A percentile compares a stretch with the other conserved stretches of the same genome.
phyloP scores from a whole-genome alignment of 2,329 filamentous ascomycete genomes.

The Westerdykella aurantiaca region DNA sequence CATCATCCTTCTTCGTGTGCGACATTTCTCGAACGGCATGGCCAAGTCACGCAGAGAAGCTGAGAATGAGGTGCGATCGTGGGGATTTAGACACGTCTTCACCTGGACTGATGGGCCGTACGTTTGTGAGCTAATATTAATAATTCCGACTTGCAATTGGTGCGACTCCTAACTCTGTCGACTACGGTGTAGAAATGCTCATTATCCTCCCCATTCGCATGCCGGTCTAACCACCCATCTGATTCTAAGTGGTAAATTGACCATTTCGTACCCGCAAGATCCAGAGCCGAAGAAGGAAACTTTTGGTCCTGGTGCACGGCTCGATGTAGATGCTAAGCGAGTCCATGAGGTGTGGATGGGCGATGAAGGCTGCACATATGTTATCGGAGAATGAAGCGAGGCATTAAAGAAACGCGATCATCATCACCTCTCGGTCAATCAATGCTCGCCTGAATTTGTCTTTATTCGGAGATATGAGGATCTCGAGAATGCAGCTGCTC shows the following conservation, averaged over 20 bases:
- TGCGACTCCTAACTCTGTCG: slow-evolving; percentile 7
- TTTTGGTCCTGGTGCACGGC: slow-evolving; percentile 54
- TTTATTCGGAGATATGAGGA: too few relatives aligned
- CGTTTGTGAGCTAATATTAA: slow-evolving; percentile 26
- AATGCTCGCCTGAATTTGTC: too few relatives aligned
- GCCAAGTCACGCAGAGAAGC: slow-evolving; percentile 43
- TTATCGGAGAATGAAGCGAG: slow-evolving; percentile 49
- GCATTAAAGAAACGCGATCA: too few relatives aligned
- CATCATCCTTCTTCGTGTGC: background rate
- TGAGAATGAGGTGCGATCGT: slow-evolving; percentile 59
- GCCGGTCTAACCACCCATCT: slow-evolving; percentile 62
- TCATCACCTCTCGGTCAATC: too few relatives aligned
- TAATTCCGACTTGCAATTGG: background rate
- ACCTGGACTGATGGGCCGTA: slow-evolving; percentile 68
- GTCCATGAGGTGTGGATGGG: slow-evolving; percentile 68
- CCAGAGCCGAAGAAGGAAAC: slow-evolving; percentile 51
- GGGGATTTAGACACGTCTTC: slow-evolving; percentile 65
- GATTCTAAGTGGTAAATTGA: slow-evolving; percentile 59
- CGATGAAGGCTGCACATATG: slow-evolving; percentile 60
- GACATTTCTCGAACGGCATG: slow-evolving; percentile 14
- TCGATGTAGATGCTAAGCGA: slow-evolving; percentile 61
- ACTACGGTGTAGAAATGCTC: slow-evolving; percentile 56
- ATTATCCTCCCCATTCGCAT: slow-evolving; percentile 66
- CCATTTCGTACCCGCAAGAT: slow-evolving; percentile 61
- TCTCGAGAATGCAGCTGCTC: too few relatives aligned